Base-by-base conservation (phyloP, 345 rosid genomes). In the Salix dunnii region DNA sequence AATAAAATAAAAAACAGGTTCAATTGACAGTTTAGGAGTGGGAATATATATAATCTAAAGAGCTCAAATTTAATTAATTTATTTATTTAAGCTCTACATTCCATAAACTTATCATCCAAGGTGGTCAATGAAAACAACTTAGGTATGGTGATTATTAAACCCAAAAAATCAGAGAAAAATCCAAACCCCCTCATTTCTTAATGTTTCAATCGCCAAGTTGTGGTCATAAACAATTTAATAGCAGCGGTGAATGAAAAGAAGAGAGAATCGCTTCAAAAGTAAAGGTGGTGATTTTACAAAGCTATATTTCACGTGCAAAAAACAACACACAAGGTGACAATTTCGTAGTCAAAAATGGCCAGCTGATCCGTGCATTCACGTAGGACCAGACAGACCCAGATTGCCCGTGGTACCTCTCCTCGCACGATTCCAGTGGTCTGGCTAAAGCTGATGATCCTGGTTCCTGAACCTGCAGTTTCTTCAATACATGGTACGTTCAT, bases 271-370 rank as follows among this genome's bases (percentile, higher is more conserved):
- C 25, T 21, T 2, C 10, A 53, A 53, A 53, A 21, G 25, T 21
- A 0, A 21, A 6, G 60, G 55, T 1, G 10, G 10, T 23, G 28
- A 69, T 1, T 23, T 2, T 20, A 5, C 21, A 23, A 68, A 27
- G 66, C 7, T 18, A 70, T 71, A 72, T 61, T 48, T 77, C 84
- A 68, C 80, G 77, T 72, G 80, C 30, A 6, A 35, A 18, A 38
- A 46, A 7, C 16, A 7, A 1, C 0, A n/a, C 35, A 23, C 43
- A 68, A 42, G 42, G 75, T 40, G 70, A 74, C 75, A 72, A 61
- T 1, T 8, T 10, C 31, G 0, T 23, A 21, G 77, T 80, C 70
- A 71, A 71, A 67, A 16, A 42, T 58, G 63, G 48, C 21, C 36
- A 43, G 10, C 16, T 30, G 28, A 55, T n/a, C 14, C 36, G 36